A percentile compares a stretch with the other conserved stretches of the same genome.
These are phyloP conservation scores for Ceratocystis variospora DNA, from an alignment of 2,329 filamentous ascomycete species.

Conservation along the genomic window DNA sequence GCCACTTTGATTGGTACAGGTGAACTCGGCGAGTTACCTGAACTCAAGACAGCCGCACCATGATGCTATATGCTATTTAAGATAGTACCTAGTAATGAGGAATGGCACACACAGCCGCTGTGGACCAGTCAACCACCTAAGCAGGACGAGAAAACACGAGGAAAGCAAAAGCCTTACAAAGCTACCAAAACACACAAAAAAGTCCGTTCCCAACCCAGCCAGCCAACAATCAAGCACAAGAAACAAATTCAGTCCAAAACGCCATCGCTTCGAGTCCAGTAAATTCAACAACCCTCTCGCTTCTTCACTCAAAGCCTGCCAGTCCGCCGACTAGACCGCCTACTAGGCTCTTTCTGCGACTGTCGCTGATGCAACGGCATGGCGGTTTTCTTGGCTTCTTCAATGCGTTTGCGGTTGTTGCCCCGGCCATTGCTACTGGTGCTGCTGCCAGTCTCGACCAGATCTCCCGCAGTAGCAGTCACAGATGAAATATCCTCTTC, in stretches of 20 bases:
- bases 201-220: background rate
- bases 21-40: background rate
- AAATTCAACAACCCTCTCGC: background rate
- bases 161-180: background rate
- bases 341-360: constrained; percentile 13
- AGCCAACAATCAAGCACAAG: background rate
- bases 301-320: background rate
- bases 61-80: background rate
- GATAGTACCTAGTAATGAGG: background rate
- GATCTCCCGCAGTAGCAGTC: background rate
- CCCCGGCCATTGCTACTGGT: background rate
- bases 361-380: constrained; percentile 17
- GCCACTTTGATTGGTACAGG: background rate
- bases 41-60: background rate
- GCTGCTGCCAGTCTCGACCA: constrained; percentile 13
- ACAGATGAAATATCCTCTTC: constrained; percentile 8
- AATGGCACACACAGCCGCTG: background rate
- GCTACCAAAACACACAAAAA: background rate
- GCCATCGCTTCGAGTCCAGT: background rate
- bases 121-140: background rate
- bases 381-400: constrained; percentile 19
- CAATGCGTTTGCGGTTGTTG: constrained; percentile 14
- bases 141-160: background rate
- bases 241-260: constrained; percentile 7
- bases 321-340: constrained; percentile 10